Percentiles rank a stretch among this genome's conserved stretches.
Conservation (phyloP, 1,284 basidiomycete genomes). For the Trichosporon sp. region DNA sequence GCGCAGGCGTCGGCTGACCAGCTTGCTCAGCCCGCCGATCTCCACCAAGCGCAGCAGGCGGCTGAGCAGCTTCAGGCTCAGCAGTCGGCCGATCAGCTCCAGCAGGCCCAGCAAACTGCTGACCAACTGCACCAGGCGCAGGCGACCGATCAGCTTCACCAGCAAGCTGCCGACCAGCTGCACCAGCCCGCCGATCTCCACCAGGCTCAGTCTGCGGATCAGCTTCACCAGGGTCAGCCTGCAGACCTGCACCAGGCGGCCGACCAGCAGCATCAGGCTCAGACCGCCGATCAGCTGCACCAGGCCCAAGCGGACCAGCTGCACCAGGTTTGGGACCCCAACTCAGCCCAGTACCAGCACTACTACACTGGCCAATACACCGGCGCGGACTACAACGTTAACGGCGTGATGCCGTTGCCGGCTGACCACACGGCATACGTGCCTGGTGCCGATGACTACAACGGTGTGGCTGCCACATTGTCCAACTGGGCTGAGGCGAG, state of each 20-base stretch:
- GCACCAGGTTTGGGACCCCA: conserved; percentile 16
- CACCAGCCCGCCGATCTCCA: conserved; percentile 5
- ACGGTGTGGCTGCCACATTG: conserved; percentile 27
- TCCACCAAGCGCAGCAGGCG: not conserved
- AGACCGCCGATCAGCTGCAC: conserved; percentile 12
- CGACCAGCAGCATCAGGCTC: conserved; percentile 3
- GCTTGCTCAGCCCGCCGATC: not conserved
- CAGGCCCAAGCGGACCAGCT: conserved; percentile 15
- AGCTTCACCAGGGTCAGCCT: conserved; percentile 2
- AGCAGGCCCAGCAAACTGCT: conserved; percentile 5
- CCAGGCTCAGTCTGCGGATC: conserved; percentile 1
- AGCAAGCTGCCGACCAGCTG: conserved; percentile 3
- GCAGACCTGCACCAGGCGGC: conserved; percentile 11
- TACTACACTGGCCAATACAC: conserved; percentile 15
- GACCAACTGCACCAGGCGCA: conserved; percentile 2
- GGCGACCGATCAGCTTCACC: conserved; percentile 5
- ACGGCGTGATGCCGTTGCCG: conserved; percentile 13
- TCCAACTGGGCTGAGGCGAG: conserved; percentile 32
- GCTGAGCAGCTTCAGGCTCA: conserved; percentile 5
- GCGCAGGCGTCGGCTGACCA: not conserved
- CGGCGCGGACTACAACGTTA: conserved; percentile 16
- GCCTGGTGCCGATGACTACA: conserved; percentile 27
- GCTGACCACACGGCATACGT: conserved; percentile 28
- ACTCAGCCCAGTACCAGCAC: conserved; percentile 16
- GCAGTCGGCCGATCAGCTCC: conserved; percentile 2